phyloP scores from a whole-genome alignment of 176 grass and related monocot genomes.

The Musa acuminata region DNA sequence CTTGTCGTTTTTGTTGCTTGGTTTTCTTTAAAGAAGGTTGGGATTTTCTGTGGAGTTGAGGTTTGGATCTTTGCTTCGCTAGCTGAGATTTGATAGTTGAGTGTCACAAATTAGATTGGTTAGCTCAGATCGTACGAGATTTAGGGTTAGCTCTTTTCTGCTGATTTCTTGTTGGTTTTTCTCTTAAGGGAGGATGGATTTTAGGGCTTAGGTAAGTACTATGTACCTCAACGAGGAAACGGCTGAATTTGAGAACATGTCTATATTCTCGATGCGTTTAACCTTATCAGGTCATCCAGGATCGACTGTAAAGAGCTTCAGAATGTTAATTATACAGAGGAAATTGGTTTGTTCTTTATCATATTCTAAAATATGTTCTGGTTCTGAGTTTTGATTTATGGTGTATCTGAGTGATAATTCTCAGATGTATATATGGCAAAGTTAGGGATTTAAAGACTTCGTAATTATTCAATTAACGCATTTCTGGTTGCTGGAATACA shows the following conservation, averaged over 20 bases:
- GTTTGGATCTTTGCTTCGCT: neutral
- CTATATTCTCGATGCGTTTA: neutral
- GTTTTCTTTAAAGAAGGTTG: neutral
- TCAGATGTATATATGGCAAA: neutral
- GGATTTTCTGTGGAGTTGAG: neutral
- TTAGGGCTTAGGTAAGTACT: neutral
- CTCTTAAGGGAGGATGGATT: neutral
- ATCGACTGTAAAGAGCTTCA: neutral
- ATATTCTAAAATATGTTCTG: neutral
- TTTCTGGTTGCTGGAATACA: neutral
- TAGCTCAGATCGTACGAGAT: neutral
- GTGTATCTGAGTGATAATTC: neutral
- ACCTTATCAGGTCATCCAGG: neutral
- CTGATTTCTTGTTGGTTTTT: neutral
- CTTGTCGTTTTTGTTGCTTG: constrained; percentile 5
- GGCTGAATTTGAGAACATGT: too few relatives aligned
- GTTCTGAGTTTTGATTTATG: neutral
- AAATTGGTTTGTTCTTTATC: neutral
- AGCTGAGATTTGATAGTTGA: neutral
- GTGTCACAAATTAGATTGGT: neutral
- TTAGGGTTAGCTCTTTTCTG: too few relatives aligned
- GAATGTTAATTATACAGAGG: neutral
- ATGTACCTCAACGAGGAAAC: neutral
- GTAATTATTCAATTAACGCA: neutral
- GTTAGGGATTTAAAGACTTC: neutral